Base-by-base conservation (phyloP, 1,284 basidiomycete genomes). In the Stygiomarasmius scandens region DNA sequence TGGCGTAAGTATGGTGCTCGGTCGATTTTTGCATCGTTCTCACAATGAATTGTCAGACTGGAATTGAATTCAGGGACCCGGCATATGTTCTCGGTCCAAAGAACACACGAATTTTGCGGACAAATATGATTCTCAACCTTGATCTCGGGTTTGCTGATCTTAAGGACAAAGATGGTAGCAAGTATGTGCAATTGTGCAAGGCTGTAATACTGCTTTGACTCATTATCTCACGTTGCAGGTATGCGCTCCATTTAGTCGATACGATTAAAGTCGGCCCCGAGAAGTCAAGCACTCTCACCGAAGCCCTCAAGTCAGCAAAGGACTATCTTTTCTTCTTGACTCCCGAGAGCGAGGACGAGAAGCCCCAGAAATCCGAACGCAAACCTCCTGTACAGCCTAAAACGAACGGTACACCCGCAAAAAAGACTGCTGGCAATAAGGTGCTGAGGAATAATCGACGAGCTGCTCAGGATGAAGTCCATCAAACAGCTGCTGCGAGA, bases 1-100 rank as follows among this genome's bases (percentile, higher is more conserved):
- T 72, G 92, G 89, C 25, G 93, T 95, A 70, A 61, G 83, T 76
- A 25, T 27, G 44, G 14, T 27, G 20, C 20, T 20, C 24, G 3
- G 2, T 20, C 10, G 20, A 12, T 36, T 36, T 47, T 44, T 56
- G 53, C 58, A 27, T 2, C 25, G 12, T 64, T 49, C 38, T 44
- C 68, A 22, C 67, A 29, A 24, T 47, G 19, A 22, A 19, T 36
- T 58, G 58, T 6, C 66, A 96, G 93, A 96, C 88, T 70, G 95
- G 95, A 12, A 85, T 98, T 69, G 96, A 98, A 72, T 98, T 96
- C 75, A 87, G 96, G 32, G 96, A 99, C 70, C 87, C 90, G 10
- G 79, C 87, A 0, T 97, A 95, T 69, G 76, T 95, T 2, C 78
- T 98, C 36, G 90, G 87, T 2, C 65, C 86, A 11, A 98, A 98